A percentile compares a stretch with the other conserved stretches of the same genome.
Evolutionary conservation across 257 asterid genomes (phyloP).

Genomic region (Jacaranda copaia): DNA sequence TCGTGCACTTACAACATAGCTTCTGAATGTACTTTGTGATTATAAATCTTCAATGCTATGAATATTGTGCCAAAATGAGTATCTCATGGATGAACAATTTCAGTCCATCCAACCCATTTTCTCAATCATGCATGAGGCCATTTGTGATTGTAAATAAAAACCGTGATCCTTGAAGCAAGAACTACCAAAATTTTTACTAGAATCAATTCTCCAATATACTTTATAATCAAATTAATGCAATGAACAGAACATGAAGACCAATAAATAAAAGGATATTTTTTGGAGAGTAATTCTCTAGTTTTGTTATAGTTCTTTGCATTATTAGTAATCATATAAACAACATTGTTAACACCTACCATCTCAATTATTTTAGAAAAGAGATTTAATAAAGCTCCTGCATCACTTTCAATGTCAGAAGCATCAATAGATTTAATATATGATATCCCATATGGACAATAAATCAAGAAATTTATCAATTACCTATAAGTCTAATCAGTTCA

Average conservation of each 20-base stretch:
- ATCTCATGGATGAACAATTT: background rate
- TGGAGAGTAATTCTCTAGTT: no score
- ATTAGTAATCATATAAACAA: no score
- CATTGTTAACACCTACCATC: no score
- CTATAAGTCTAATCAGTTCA: background rate
- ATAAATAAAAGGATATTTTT: no score
- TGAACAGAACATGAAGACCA: no score
- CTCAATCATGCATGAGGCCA: slow-evolving; percentile 14
- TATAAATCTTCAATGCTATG: slow-evolving; percentile 28
- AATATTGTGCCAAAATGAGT: background rate
- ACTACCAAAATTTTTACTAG: no score
- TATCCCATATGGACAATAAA: background rate
- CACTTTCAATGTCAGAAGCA: background rate
- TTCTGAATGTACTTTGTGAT: slow-evolving; percentile 5
- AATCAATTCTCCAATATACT: no score
- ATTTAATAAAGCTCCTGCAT: background rate
- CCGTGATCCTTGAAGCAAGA: background rate
- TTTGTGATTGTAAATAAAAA: background rate
- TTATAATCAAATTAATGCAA: no score
- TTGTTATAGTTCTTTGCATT: no score
- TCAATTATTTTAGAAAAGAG: background rate
- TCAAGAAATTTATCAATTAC: slow-evolving; percentile 16
- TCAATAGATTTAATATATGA: slow-evolving; percentile 16
- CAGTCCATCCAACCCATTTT: background rate
- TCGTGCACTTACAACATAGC: background rate